phyloP scores from a whole-genome alignment of 345 rosid species.

The Adansonia digitata region DNA sequence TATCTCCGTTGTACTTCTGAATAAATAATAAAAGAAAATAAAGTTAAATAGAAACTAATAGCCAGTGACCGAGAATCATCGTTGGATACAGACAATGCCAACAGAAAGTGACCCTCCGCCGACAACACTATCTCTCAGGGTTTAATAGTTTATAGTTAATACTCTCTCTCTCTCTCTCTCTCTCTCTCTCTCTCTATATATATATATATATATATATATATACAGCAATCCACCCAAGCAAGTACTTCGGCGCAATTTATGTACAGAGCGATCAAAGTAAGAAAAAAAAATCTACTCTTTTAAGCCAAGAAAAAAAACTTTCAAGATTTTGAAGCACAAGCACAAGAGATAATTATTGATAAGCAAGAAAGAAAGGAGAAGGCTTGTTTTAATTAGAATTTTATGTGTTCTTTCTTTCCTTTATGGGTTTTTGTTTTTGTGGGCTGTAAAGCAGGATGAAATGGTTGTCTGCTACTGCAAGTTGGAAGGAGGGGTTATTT shows the following conservation, averaged over 20 bases:
- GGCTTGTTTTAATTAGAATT: not conserved
- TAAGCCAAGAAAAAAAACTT: not conserved
- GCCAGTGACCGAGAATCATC: constrained; percentile 41
- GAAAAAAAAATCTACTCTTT: constrained; percentile 25
- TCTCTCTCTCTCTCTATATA: constrained; percentile 20
- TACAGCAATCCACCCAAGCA: constrained; percentile 15
- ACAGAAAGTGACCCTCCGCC: constrained; percentile 86
- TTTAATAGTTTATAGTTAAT: not conserved
- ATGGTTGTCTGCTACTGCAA: constrained; percentile 56
- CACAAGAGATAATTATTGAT: constrained; percentile 2
- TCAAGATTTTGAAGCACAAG: not conserved
- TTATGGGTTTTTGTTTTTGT: constrained; percentile 20
- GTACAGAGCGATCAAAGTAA: not conserved
- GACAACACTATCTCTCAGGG: constrained; percentile 42
- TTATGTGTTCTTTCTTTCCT: not conserved
- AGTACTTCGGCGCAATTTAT: not conserved
- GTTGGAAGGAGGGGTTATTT: constrained; percentile 31
- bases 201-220: not conserved
- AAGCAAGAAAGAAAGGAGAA: not conserved
- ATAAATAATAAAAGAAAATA: constrained; percentile 19
- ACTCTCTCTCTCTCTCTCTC: not conserved
- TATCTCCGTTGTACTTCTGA: constrained; percentile 38
- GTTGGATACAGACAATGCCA: constrained; percentile 84
- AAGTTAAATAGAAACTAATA: constrained; percentile 3
- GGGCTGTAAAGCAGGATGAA: constrained; percentile 48